phyloP scores from a whole-genome alignment of 805 yeast species.

The Pichia paraexigua region DNA sequence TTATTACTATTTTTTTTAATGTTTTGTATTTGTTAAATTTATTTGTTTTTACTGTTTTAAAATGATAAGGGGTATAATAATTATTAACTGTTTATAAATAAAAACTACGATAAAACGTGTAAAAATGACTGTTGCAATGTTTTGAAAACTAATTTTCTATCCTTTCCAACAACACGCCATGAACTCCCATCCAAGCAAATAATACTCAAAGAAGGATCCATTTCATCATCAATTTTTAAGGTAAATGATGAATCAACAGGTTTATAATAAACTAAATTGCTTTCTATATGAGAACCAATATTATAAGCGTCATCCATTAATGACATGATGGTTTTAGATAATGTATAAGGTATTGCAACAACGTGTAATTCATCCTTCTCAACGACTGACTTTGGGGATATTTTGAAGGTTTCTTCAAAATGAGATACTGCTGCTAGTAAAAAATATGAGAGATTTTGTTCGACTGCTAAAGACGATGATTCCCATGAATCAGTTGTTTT shows the following conservation, averaged over 20 bases:
- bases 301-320: constrained; percentile 52
- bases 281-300: constrained; percentile 44
- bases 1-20: too few relatives aligned
- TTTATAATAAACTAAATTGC: constrained; percentile 41
- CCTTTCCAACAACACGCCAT: constrained; percentile 1
- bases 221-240: constrained; percentile 1
- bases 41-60: too few relatives aligned
- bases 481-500: constrained; percentile 7
- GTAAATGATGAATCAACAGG: constrained; percentile 1
- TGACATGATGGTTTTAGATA: constrained; percentile 35
- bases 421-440: constrained; percentile 45
- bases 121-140: background rate
- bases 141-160: background rate
- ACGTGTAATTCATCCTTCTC: constrained; percentile 36
- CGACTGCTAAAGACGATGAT: background rate
- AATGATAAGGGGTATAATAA: too few relatives aligned
- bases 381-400: constrained; percentile 53
- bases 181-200: constrained; percentile 61
- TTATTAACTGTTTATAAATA: background rate
- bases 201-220: constrained; percentile 29
- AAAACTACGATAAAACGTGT: background rate
- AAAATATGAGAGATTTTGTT: constrained; percentile 43
- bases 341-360: constrained; percentile 35
- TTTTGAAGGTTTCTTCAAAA: constrained; percentile 53
- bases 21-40: too few relatives aligned